Base-by-base conservation (phyloP, 768 basidiomycete genomes). In the Leucocoprinus leucothites region DNA sequence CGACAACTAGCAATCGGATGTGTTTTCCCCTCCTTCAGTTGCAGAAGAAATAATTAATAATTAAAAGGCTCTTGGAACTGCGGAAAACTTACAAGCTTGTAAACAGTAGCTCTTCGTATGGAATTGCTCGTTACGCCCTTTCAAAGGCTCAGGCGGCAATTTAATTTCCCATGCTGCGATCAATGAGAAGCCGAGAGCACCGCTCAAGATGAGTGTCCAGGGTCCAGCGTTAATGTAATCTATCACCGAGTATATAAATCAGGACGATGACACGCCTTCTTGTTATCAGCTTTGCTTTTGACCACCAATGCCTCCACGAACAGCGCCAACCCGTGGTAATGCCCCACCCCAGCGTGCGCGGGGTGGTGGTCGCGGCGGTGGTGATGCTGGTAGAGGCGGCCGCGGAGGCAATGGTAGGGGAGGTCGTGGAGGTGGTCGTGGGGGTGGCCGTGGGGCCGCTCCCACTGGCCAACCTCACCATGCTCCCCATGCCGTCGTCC, bases 301-400 rank as follows among this genome's bases (percentile, higher is more conserved):
- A 60, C 35, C 31, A 44, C 16, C 34, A 34, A 80, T 79, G 77
- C 77, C 77, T 57, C 74, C 78, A 31, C 67, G 72, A 46, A 64
- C 62, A 56, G 58, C 71, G 40, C 63, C 64, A 35, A 40, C 9
- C 31, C 58, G 63, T 47, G 64, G 69, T 26, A n/a, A n/a, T 31
- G 63, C 62, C 41, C 58, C 58, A 57, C 46, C 36, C 19, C 44
- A 45, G 18, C 70, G 70, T 43, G 71, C 73, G 22, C 62, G 67
- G 26, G 63, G 63, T 24, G 55, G 60, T n/a, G 64, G 63, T 53
- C 55, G 48, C 44, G n/a, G 50, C 44, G 36, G 40, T 59, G 22
- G 45, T 6, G 53, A 36, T 13, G 51, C 59, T 36, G 53, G 67
- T 57, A 61, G 60, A 42, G 66, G 68, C 52, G 70, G 74, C 22